Percentiles rank a stretch among this genome's conserved stretches.
phyloP scores from a whole-genome alignment of 139 green algal genomes.

The Pseudopediastrum boryanum region DNA sequence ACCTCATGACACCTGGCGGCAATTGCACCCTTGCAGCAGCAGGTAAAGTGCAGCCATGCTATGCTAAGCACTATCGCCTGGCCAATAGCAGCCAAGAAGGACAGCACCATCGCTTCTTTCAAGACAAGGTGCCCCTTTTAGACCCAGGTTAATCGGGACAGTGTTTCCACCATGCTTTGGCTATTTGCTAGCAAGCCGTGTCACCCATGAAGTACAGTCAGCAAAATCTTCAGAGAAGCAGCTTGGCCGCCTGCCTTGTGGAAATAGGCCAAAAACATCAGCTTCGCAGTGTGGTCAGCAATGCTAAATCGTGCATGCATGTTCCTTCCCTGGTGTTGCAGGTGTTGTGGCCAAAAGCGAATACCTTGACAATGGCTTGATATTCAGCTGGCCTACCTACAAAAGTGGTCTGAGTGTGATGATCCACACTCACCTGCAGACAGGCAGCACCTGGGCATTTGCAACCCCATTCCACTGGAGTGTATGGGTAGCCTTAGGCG shows the following conservation, averaged over 20 bases:
- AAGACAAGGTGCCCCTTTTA: not conserved
- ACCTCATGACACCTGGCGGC: conserved; percentile 9
- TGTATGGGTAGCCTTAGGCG: conserved; percentile 24
- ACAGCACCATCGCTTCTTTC: not conserved
- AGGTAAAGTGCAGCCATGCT: not conserved
- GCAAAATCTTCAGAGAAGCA: too few species aligned
- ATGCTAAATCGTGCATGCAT: not conserved
- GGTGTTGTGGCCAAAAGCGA: conserved; percentile 3
- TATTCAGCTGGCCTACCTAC: conserved; percentile 36
- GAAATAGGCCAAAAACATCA: too few species aligned
- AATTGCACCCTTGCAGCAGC: conserved; percentile 19
- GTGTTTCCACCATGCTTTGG: not conserved
- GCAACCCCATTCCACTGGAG: conserved; percentile 1
- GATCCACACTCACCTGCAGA: conserved; percentile 27
- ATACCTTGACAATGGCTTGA: conserved; percentile 5
- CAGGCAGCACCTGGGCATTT: conserved; percentile 38
- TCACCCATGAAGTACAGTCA: too few species aligned
- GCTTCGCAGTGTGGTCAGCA: not conserved
- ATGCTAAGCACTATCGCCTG: not conserved
- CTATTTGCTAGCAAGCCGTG: not conserved
- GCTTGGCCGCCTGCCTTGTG: too few species aligned
- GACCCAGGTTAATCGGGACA: not conserved
- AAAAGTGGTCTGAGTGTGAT: conserved; percentile 31
- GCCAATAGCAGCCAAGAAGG: not conserved
- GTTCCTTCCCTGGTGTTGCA: not conserved